Percentiles rank a stretch among this genome's conserved stretches.
phyloP scores from a whole-genome alignment of 768 basidiomycete species.

The Daedalea quercina region DNA sequence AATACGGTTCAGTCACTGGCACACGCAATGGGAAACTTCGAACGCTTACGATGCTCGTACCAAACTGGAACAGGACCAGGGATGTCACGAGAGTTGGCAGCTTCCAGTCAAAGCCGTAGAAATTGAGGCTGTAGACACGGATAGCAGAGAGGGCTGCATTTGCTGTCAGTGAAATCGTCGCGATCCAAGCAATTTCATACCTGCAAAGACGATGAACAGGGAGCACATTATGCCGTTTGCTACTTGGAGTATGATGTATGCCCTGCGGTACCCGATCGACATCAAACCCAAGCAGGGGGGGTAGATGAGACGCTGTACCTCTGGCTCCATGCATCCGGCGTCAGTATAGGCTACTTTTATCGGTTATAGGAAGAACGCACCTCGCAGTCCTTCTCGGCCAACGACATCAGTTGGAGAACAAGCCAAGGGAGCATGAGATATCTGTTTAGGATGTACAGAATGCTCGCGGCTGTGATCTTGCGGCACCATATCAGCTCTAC shows the following conservation, averaged over 20 bases:
- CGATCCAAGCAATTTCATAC: not conserved
- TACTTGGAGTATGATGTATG: not conserved
- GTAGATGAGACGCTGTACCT: not conserved
- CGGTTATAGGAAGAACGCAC: not conserved
- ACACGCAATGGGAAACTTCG: not conserved
- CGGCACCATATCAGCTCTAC: slow-evolving; percentile 6
- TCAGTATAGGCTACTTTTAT: not conserved
- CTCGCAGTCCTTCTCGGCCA: not conserved
- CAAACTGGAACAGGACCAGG: not conserved
- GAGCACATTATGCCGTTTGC: not conserved
- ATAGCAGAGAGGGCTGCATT: not conserved
- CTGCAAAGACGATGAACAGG: not conserved
- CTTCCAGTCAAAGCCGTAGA: not conserved
- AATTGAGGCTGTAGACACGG: not conserved
- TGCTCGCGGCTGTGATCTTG: slow-evolving; percentile 2
- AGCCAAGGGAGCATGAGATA: not conserved
- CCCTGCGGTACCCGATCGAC: not conserved
- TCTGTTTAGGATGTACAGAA: slow-evolving; percentile 7
- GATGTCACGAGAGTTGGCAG: not conserved
- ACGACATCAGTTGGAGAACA: not conserved
- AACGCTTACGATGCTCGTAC: not conserved
- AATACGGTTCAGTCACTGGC: not conserved
- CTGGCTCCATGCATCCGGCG: too few species aligned
- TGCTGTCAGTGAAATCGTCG: not conserved
- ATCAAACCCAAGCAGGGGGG: too few species aligned